These are phyloP conservation scores for Aciculoconidium aculeatum DNA, from an alignment of 805 yeast species.

Conservation along the genomic window DNA sequence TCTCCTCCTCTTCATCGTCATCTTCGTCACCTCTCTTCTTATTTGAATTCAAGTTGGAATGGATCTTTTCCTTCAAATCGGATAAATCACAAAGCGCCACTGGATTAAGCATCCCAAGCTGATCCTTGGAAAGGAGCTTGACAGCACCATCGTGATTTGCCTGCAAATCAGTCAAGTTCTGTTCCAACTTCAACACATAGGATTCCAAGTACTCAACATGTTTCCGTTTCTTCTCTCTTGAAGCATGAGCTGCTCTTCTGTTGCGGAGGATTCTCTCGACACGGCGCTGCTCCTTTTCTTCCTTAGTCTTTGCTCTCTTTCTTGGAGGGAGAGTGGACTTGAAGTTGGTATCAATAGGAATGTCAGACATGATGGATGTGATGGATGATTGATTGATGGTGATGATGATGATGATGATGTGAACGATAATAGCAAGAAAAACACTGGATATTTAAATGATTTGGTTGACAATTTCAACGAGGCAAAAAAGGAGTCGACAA, in stretches of 20 bases:
- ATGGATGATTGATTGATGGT: no score
- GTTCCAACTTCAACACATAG: slow-evolving; percentile 42
- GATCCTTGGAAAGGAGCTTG: slow-evolving; percentile 9
- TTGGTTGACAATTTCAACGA: no score
- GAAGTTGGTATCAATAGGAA: slow-evolving; percentile 16
- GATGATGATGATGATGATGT: no score
- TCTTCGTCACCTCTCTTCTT: slow-evolving; percentile 6
- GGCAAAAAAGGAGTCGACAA: no score
- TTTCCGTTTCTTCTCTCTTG: slow-evolving; percentile 91
- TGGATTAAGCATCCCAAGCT: slow-evolving; percentile 6
- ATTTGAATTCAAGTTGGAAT: slow-evolving; percentile 16
- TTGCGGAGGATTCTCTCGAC: slow-evolving; percentile 89
- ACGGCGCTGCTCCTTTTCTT: slow-evolving; percentile 95
- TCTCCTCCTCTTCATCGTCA: slow-evolving; percentile 10
- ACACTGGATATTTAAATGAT: slow-evolving; percentile 1
- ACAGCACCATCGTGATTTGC: slow-evolving; percentile 18
- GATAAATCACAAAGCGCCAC: slow-evolving; percentile 12
- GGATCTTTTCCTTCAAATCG: slow-evolving; percentile 23
- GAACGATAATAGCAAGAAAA: no score
- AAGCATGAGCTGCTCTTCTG: slow-evolving; percentile 95
- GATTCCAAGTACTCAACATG: slow-evolving; percentile 82
- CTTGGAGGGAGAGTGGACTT: slow-evolving; percentile 75
- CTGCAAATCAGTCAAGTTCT: slow-evolving; percentile 21
- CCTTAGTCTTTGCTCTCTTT: slow-evolving; percentile 92
- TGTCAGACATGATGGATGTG: slow-evolving; percentile 6